Evolutionary conservation across 2,329 filamentous ascomycete genomes (phyloP).

Genomic region (Fusarium cyanostomum): DNA sequence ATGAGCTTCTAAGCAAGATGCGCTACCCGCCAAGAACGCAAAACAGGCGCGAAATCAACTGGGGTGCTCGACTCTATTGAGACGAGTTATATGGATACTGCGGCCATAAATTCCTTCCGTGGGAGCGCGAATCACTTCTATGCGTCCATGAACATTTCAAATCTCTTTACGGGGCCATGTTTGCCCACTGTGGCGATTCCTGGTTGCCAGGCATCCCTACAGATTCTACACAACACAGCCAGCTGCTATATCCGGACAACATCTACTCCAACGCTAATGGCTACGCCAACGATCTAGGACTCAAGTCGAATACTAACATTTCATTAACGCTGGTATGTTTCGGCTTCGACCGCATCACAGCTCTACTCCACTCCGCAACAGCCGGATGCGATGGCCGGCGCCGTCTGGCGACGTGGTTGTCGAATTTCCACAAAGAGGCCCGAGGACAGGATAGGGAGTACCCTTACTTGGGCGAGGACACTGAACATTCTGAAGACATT

Average conservation of each 20-base stretch:
- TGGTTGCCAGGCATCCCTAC: conserved; percentile 1
- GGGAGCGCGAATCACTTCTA: not conserved
- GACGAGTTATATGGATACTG: too few species aligned
- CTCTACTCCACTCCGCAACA: not conserved
- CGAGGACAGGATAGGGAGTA: not conserved
- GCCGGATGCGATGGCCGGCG: too few species aligned
- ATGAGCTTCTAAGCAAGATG: conserved; percentile 15
- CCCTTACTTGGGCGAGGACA: not conserved
- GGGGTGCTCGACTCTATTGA: too few species aligned
- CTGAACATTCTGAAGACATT: not conserved
- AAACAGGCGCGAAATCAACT: too few species aligned
- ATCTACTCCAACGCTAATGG: not conserved
- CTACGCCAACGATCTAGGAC: conserved; percentile 7
- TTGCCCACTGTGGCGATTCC: conserved; percentile 1
- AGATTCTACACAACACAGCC: not conserved
- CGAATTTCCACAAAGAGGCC: too few species aligned
- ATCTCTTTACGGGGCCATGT: conserved; percentile 14
- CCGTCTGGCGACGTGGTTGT: too few species aligned
- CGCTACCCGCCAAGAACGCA: too few species aligned
- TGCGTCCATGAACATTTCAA: conserved; percentile 13
- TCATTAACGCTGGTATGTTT: not conserved
- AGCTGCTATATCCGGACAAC: not conserved
- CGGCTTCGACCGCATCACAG: not conserved
- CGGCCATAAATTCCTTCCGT: not conserved
- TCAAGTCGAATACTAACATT: not conserved